Conservation (phyloP, 2,329 filamentous ascomycete genomes). For the Phialophora expanda region DNA sequence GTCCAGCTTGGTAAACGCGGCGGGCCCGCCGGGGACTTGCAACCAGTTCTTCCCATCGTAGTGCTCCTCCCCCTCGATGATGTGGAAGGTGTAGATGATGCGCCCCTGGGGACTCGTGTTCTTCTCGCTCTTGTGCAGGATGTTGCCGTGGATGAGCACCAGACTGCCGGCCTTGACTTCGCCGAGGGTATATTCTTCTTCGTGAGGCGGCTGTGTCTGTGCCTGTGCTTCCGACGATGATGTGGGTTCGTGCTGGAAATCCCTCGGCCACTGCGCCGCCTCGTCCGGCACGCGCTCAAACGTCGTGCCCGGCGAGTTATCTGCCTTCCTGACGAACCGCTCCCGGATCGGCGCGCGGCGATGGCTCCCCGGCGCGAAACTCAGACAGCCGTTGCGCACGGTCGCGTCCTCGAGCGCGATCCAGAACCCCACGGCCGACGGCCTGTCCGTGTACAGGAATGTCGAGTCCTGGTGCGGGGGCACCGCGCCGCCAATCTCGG, state of each 20-base stretch:
- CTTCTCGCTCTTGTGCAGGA: conserved; percentile 94
- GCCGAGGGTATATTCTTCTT: conserved; percentile 73
- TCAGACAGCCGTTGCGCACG: conserved; percentile 82
- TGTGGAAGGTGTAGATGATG: conserved; percentile 97
- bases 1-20: conserved; percentile 74
- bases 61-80: conserved; percentile 79
- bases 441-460: conserved; percentile 88
- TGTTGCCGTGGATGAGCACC: conserved; percentile 93
- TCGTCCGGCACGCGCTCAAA: conserved; percentile 69
- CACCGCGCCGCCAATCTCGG: conserved; percentile 90
- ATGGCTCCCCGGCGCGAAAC: conserved; percentile 84
- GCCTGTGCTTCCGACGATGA: too few relatives aligned
- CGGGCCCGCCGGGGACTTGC: conserved; percentile 77
- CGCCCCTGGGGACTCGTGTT: conserved; percentile 84
- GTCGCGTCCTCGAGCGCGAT: conserved; percentile 94
- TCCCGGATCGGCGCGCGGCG: conserved; percentile 71
- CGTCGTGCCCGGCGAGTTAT: conserved; percentile 61
- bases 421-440: conserved; percentile 93
- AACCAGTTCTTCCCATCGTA: conserved; percentile 95
- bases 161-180: conserved; percentile 90
- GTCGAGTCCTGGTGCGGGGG: conserved; percentile 90
- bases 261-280: conserved; percentile 65
- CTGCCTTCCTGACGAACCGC: conserved; percentile 73
- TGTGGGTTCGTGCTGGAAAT: conserved; percentile 48
- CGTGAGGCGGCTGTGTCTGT: conserved; percentile 31